These are phyloP conservation scores for Phytophthora citricola DNA, from an alignment of 352 stramenopile species.

Conservation along the genomic window DNA sequence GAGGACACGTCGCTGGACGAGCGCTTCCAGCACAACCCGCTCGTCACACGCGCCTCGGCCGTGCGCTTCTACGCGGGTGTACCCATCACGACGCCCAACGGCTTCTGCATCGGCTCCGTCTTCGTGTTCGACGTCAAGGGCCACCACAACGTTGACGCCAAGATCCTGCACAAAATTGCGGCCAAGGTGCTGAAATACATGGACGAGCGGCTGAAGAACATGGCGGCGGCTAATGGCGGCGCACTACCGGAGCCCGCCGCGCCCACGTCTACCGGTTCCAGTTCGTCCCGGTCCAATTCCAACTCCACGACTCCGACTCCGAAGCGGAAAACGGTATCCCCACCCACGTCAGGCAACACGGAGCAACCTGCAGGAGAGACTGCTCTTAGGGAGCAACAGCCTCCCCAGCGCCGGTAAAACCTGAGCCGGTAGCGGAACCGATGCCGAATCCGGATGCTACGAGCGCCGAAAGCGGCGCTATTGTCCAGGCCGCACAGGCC, in stretches of 20 bases:
- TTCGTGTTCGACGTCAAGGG: slow-evolving; percentile 90
- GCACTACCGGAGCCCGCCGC: slow-evolving; percentile 13
- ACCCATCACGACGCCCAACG: slow-evolving; percentile 78
- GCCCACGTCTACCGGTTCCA: slow-evolving; percentile 14
- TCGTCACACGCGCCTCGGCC: slow-evolving; percentile 82
- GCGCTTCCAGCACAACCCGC: slow-evolving; percentile 84
- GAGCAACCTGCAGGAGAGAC: slow-evolving; percentile 70
- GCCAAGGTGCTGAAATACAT: slow-evolving; percentile 91
- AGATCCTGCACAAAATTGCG: slow-evolving; percentile 88
- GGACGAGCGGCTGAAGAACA: slow-evolving; percentile 79
- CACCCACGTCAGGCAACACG: slow-evolving; percentile 32
- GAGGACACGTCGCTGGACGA: slow-evolving; percentile 86
- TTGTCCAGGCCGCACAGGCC: slow-evolving; percentile 48
- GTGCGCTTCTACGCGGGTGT: slow-evolving; percentile 88
- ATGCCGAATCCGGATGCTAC: slow-evolving; percentile 24
- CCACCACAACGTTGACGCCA: slow-evolving; percentile 77
- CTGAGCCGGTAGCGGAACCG: slow-evolving; percentile 25
- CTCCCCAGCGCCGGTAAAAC: slow-evolving; percentile 43
- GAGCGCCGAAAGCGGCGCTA: slow-evolving; percentile 42
- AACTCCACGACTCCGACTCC: slow-evolving; percentile 15
- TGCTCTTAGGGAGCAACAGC: slow-evolving; percentile 53
- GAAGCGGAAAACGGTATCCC: slow-evolving; percentile 35
- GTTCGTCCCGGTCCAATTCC: slow-evolving; percentile 35
- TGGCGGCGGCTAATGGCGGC: slow-evolving; percentile 33
- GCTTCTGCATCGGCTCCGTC: slow-evolving; percentile 84